phyloP scores from a whole-genome alignment of 192 early-diverging fungal genomes.

The Entomortierella beljakovae region DNA sequence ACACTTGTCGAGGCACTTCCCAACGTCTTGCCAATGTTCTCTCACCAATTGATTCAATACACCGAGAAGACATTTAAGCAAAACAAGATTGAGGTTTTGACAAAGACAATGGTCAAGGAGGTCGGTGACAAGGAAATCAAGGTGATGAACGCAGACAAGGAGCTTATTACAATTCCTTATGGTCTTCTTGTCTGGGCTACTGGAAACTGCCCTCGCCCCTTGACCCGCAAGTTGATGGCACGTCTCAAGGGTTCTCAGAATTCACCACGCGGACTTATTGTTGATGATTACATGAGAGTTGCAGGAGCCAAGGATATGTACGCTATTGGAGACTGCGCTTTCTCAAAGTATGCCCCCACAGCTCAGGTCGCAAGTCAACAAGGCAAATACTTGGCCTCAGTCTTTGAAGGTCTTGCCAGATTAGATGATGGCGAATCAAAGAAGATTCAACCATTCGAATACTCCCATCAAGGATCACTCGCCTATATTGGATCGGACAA shows the following conservation, averaged over 20 bases:
- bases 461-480: slow-evolving; percentile 87
- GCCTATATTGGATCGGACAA: slow-evolving; percentile 95
- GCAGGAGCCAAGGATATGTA: slow-evolving; percentile 72
- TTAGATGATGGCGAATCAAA: slow-evolving; percentile 55
- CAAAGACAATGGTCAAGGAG: slow-evolving; percentile 85
- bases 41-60: slow-evolving; percentile 81
- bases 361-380: slow-evolving; percentile 92
- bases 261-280: slow-evolving; percentile 72
- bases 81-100: slow-evolving; percentile 77
- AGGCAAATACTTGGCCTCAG: slow-evolving; percentile 84
- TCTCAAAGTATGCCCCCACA: slow-evolving; percentile 84
- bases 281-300: slow-evolving; percentile 79
- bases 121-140: slow-evolving; percentile 79
- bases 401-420: slow-evolving; percentile 74
- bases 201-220: slow-evolving; percentile 79
- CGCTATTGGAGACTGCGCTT: slow-evolving; percentile 79
- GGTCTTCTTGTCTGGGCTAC: slow-evolving; percentile 91
- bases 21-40: slow-evolving; percentile 83
- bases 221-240: slow-evolving; percentile 75
- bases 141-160: slow-evolving; percentile 72
- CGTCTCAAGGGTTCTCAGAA: slow-evolving; percentile 70
- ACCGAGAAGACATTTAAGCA: slow-evolving; percentile 84
- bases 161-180: slow-evolving; percentile 73
- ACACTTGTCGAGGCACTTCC: slow-evolving; percentile 84
- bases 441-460: slow-evolving; percentile 78